Evolutionary conservation across 495 filamentous ascomycete genomes (phyloP).

Genomic region (Aspergillus ostianus): DNA sequence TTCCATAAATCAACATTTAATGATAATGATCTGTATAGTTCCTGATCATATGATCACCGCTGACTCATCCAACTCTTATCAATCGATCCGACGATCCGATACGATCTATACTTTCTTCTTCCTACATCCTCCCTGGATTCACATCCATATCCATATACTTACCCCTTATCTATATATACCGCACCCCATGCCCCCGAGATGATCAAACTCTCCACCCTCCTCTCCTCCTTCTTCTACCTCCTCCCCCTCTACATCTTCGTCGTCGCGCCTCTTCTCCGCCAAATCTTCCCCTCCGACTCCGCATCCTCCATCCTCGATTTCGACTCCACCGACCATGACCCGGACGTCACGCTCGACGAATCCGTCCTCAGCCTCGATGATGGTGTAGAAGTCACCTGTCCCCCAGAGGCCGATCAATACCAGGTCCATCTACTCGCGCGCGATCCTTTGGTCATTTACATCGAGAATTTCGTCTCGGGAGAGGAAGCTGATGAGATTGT

Average conservation of each 20-base stretch:
- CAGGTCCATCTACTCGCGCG: conserved; percentile 44
- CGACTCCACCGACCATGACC: conserved; percentile 16
- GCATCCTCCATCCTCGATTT: conserved; percentile 16
- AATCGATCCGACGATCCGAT: background rate
- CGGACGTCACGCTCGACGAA: conserved; percentile 20
- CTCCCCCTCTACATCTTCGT: conserved; percentile 42
- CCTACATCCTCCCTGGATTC: background rate
- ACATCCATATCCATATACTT: background rate
- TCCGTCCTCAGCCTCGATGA: conserved; percentile 35
- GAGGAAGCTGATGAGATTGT: conserved; percentile 51
- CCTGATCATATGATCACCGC: too few relatives aligned
- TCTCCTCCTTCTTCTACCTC: conserved; percentile 40
- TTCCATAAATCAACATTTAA: too few relatives aligned
- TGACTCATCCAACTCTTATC: background rate
- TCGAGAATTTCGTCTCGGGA: conserved; percentile 51
- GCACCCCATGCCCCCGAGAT: background rate
- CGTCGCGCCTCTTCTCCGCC: conserved; percentile 23
- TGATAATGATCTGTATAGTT: too few relatives aligned
- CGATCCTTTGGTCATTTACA: conserved; percentile 55
- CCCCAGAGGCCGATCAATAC: conserved; percentile 27
- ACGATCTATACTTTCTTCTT: background rate
- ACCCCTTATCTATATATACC: background rate
- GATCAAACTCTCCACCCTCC: conserved; percentile 23
- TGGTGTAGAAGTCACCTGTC: conserved; percentile 34
- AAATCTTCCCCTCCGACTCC: conserved; percentile 16